These are phyloP conservation scores for Albifimbria verrucaria DNA, from an alignment of 2,329 filamentous ascomycete species.

Conservation along the genomic window DNA sequence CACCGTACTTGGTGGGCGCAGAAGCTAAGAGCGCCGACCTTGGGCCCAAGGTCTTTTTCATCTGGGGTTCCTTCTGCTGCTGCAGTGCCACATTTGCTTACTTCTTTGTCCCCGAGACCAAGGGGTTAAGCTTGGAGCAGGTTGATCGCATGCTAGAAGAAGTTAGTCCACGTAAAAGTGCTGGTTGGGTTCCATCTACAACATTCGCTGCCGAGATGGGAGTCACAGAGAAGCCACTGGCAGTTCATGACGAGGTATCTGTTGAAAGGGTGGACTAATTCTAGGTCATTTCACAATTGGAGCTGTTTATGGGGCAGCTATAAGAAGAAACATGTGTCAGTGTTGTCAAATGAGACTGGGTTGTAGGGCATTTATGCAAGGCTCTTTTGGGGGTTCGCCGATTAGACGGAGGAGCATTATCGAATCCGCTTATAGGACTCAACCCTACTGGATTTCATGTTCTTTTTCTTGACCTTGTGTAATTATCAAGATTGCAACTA, in stretches of 20 bases:
- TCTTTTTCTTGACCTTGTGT: too few relatives aligned
- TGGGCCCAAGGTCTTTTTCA: slow-evolving; percentile 48
- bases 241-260: background rate
- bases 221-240: background rate
- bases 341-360: too few relatives aligned
- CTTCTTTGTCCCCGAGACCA: slow-evolving; percentile 67
- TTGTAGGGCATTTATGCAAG: too few relatives aligned
- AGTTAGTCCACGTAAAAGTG: slow-evolving; percentile 36
- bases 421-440: too few relatives aligned
- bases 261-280: too few relatives aligned
- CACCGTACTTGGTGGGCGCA: slow-evolving; percentile 58
- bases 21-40: slow-evolving; percentile 42
- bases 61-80: slow-evolving; percentile 60
- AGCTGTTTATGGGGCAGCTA: too few relatives aligned
- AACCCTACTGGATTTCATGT: too few relatives aligned
- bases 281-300: too few relatives aligned
- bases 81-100: slow-evolving; percentile 53
- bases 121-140: slow-evolving; percentile 70
- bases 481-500: too few relatives aligned
- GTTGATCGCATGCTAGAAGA: slow-evolving; percentile 63
- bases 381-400: too few relatives aligned
- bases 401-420: too few relatives aligned
- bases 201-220: slow-evolving; percentile 21
- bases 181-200: slow-evolving; percentile 29
- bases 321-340: too few relatives aligned